Evolutionary conservation across 2,329 filamentous ascomycete genomes (phyloP).

Genomic region (Ambrosiella cleistominuta): DNA sequence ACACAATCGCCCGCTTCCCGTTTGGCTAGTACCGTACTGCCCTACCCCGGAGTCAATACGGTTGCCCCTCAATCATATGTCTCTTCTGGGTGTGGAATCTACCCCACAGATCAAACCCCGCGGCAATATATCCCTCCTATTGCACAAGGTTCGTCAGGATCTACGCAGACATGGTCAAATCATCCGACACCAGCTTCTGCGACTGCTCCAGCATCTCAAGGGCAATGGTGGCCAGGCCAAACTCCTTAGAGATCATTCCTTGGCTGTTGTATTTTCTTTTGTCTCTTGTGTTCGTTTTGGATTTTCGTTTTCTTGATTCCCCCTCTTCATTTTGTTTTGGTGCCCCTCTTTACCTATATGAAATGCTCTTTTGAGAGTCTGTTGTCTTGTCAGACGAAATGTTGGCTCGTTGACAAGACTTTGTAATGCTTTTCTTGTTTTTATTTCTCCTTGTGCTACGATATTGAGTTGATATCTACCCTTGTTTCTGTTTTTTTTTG

Average conservation of each 20-base stretch:
- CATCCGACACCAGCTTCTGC: conserved; percentile 34
- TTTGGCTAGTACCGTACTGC: conserved; percentile 37
- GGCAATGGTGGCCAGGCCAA: conserved; percentile 36
- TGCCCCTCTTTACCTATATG: neutral
- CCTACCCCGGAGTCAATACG: conserved; percentile 47
- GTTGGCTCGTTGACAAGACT: neutral
- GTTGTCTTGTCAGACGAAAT: neutral
- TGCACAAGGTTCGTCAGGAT: conserved; percentile 30
- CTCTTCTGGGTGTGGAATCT: conserved; percentile 36
- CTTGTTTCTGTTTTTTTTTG: conserved; percentile 9
- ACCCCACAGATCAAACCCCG: conserved; percentile 43
- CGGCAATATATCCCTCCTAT: conserved; percentile 52
- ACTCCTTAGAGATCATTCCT: conserved; percentile 16
- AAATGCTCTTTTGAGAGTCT: neutral
- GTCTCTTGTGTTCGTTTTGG: neutral
- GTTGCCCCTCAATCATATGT: conserved; percentile 34
- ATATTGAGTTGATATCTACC: neutral
- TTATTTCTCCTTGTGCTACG: conserved; percentile 10
- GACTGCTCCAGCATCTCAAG: neutral
- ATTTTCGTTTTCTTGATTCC: conserved; percentile 3
- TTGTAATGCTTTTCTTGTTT: conserved; percentile 1
- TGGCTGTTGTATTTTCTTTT: conserved; percentile 8
- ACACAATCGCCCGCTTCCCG: conserved; percentile 19
- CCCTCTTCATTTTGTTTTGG: conserved; percentile 2
- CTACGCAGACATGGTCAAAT: conserved; percentile 38